Evolutionary conservation across 108 stramenopile genomes (phyloP).

Genomic region (Nannochloropsis gaditana): DNA sequence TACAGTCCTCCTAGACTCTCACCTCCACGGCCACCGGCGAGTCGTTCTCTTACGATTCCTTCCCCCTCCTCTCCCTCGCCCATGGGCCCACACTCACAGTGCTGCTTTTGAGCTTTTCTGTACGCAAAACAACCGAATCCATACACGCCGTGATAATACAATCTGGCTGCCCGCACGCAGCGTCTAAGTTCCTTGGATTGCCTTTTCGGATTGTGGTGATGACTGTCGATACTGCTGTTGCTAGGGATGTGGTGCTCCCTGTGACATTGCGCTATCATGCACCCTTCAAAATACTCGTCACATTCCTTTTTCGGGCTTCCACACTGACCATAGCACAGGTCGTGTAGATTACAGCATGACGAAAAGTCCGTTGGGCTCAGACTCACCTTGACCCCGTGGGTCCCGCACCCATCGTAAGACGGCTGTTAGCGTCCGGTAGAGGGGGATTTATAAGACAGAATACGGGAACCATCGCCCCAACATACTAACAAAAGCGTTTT

Average conservation of each 20-base stretch:
- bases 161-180: background rate
- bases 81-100: background rate
- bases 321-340: conserved; percentile 20
- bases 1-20: background rate
- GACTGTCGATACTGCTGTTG: background rate
- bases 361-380: conserved; percentile 13
- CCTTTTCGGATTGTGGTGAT: background rate
- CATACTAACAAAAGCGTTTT: too few species aligned
- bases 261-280: background rate
- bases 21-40: background rate
- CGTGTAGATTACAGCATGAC: conserved; percentile 8
- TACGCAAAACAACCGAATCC: background rate
- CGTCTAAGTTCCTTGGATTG: background rate
- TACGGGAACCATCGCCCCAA: background rate
- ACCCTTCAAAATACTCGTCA: background rate
- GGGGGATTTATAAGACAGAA: background rate
- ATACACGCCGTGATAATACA: conserved; percentile 18
- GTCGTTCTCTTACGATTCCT: background rate
- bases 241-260: background rate
- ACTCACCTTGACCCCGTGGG: background rate
- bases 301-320: conserved; percentile 10
- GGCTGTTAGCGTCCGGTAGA: background rate
- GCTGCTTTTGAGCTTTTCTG: background rate
- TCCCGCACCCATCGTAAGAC: background rate
- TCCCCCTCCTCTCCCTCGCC: background rate